Evolutionary conservation across 164 flowering plant genomes (phyloP), one percentile per base, ranked within the genome.

Genomic region (Chloranthus sessilifolius): DNA sequence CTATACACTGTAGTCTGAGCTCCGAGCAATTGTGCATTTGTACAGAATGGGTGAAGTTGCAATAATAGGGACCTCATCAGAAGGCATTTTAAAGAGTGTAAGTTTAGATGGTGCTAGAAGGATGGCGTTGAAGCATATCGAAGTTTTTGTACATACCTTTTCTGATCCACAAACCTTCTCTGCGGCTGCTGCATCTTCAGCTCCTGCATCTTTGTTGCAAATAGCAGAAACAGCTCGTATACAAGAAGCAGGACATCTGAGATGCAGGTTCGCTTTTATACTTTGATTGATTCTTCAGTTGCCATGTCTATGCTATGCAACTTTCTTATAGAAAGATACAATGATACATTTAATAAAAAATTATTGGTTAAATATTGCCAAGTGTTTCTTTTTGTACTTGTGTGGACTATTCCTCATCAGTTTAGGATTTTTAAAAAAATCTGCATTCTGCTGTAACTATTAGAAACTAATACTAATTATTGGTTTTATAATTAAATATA

Each of bases 161-260:
- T 77, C 80, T 38, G 78, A 85, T 69, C 88, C 65, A 23, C 95
- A 71, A 61, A 78, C 86, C 28, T 88, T 85, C 62, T 50, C 85
- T n/a, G 65, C 80, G 33, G 92, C 95, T 52, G 85, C 89, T 43
- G 70, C 80, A 42, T 91, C 96, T 52, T 85, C 85, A 28, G 75
- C 86, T 15, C 86, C 90, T 56, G 79, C 94, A 41, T 71, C 95
- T 44, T 66, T 88, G 64, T 62, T 77, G 14, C 92, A 81, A 67
- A 85, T 88, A 20, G 82, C 84, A 30, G 91, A 87, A 60, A 64
- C 78, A 38, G 83, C 89, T 59, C 88, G 95, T 4, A 91, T 91
- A 59, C 92, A 69, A 53, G 98, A 91, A 69, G 96, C 96, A 33
- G 98, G 98, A 42, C 96, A 91, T 74, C 72, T 91, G 30, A 74